phyloP scores from a whole-genome alignment of 2,329 filamentous ascomycete species.

The Cladosporium halotolerans region DNA sequence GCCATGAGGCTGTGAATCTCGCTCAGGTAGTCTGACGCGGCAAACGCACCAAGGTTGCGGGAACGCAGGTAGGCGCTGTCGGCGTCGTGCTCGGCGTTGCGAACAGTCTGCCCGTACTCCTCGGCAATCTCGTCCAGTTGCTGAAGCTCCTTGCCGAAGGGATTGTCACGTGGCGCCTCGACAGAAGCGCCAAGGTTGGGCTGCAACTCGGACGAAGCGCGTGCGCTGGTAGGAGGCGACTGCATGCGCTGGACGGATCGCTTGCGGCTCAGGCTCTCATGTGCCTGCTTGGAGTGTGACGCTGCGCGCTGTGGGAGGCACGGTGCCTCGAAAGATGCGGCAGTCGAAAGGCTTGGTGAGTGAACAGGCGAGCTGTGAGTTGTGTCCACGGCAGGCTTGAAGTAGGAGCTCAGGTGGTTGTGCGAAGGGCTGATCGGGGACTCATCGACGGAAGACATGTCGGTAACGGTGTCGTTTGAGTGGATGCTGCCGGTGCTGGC shows the following conservation, averaged over 20 bases:
- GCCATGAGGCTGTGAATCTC: constrained; percentile 68
- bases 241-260: constrained; percentile 50
- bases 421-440: constrained; percentile 44
- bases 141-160: constrained; percentile 83
- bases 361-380: constrained; percentile 15
- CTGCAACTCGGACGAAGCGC: constrained; percentile 49
- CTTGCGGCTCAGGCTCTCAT: constrained; percentile 67
- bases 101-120: constrained; percentile 62
- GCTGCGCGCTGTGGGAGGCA: constrained; percentile 70
- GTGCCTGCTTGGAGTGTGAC: constrained; percentile 83
- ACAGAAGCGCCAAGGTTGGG: constrained; percentile 40
- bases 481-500: constrained; percentile 47
- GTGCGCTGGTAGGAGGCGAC: constrained; percentile 41
- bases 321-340: constrained; percentile 50
- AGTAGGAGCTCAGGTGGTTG: constrained; percentile 53
- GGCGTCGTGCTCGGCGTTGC: constrained; percentile 61
- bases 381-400: constrained; percentile 43
- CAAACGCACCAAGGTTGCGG: constrained; percentile 66
- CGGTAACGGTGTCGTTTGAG: constrained; percentile 59
- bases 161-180: constrained; percentile 50
- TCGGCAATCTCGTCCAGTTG: constrained; percentile 91
- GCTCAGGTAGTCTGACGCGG: constrained; percentile 73
- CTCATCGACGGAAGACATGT: constrained; percentile 50
- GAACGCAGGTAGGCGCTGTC: constrained; percentile 65
- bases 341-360: constrained; percentile 56